Base-by-base conservation (phyloP, 768 basidiomycete species). In the Ramaria sp. region DNA sequence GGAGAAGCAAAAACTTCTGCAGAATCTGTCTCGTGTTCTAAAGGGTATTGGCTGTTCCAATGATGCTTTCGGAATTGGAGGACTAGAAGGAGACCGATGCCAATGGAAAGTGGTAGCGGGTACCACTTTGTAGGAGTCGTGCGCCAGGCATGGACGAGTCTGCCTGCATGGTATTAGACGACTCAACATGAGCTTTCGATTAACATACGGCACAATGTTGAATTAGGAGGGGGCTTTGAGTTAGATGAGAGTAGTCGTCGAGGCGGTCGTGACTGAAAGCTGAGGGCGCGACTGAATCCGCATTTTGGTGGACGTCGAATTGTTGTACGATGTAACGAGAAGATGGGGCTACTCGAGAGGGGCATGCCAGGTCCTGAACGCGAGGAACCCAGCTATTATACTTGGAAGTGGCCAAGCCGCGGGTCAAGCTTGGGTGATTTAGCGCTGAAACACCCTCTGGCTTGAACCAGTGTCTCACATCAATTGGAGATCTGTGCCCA, bases 91-190 rank as follows among this genome's bases (percentile, higher is more conserved):
- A 95, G 78, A n/a, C 92, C 75, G 1, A 91, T 91, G 38, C 92
- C 92, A 30, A 93, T 86, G 11, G 90, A 91, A 56, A 95, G 71
- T 15, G 93, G 93, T 46, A 97, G 78, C 10, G 94, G 94, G 63
- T 94, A 95, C 94, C 94, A 98, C 70, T 84, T 89, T 37, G 88
- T 93, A 0, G 91, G 91, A 0, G 94, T 93, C 64, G 84, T 75
- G 5, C 78, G 83, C 90, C 90, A 92, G 27, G 90, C 88, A 59
- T 78, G 76, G 30, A 86, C 73, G 7, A 94, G 59, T 11, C 69
- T 67, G 24, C 54, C 64, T 65, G 58, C 31, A 24, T 1, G 46
- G n/a, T 24, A 31, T 49, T 34, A 49, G 55, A 13, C 10, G 22
- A 45, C 24, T n/a, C 53, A 54, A 45, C 31, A 37, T 37, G 22